Percentiles rank a stretch among this genome's conserved stretches.
Conservation (phyloP, 2,329 filamentous ascomycete species). For the Nemania bipapillata region DNA sequence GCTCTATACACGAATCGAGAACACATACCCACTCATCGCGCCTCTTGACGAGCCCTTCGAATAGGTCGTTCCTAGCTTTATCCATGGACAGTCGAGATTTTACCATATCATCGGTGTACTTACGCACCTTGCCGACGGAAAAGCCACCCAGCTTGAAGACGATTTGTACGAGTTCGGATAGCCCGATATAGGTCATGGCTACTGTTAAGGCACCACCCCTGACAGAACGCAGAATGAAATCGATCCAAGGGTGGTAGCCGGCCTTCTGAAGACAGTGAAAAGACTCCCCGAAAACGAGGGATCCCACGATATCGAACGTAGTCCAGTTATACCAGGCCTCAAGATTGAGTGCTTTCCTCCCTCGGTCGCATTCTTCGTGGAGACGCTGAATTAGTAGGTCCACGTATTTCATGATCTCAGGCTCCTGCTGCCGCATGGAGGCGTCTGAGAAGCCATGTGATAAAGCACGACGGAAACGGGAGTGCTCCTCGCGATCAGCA, state of each 20-base stretch:
- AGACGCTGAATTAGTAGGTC: conserved; percentile 55
- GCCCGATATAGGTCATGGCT: conserved; percentile 42
- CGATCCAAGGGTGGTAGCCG: conserved; percentile 51
- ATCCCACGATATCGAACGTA: conserved; percentile 48
- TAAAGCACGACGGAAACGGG: conserved; percentile 46
- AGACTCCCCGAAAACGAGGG: conserved; percentile 57
- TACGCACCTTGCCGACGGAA: conserved; percentile 32
- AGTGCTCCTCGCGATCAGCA: conserved; percentile 47
- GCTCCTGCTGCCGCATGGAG: conserved; percentile 48
- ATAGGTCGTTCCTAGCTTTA: conserved; percentile 47
- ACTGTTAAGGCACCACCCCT: conserved; percentile 41
- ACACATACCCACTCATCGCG: conserved; percentile 48
- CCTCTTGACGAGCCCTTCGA: conserved; percentile 50
- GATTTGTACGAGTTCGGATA: conserved; percentile 40
- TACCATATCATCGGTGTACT: conserved; percentile 44
- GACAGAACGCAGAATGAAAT: conserved; percentile 49
- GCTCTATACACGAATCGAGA: background rate
- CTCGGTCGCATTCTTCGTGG: conserved; percentile 48
- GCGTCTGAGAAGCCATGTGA: conserved; percentile 50
- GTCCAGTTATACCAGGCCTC: conserved; percentile 55
- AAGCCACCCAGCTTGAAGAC: conserved; percentile 34
- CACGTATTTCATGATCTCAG: conserved; percentile 54
- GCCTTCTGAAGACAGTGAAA: conserved; percentile 54
- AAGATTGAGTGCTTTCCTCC: conserved; percentile 47
- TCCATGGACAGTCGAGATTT: conserved; percentile 41